Percentiles rank a stretch among this genome's conserved stretches.
Evolutionary conservation across 2,329 filamentous ascomycete species (phyloP).

Genomic region (Exophiala xenobiotica): DNA sequence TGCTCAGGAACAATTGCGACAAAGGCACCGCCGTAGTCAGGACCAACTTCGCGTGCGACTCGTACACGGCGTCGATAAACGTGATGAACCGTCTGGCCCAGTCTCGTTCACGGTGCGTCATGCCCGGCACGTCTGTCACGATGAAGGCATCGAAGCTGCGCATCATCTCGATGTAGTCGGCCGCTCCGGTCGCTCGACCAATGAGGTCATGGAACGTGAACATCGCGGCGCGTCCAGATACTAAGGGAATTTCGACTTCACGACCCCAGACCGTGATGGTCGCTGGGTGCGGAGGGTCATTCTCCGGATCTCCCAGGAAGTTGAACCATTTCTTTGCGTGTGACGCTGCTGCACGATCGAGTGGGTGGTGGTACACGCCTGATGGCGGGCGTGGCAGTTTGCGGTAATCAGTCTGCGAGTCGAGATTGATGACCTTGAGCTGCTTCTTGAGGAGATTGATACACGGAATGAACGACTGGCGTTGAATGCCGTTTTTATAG

Average conservation of each 20-base stretch:
- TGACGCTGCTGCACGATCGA: conserved; percentile 71
- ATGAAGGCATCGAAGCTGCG: conserved; percentile 89
- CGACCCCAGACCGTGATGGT: conserved; percentile 89
- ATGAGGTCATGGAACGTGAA: conserved; percentile 95
- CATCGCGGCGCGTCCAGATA: conserved; percentile 82
- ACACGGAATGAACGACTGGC: conserved; percentile 90
- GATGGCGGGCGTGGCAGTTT: conserved; percentile 92
- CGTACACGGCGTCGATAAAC: conserved; percentile 95
- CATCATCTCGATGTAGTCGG: conserved; percentile 91
- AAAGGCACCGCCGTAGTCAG: conserved; percentile 86
- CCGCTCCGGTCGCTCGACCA: conserved; percentile 81
- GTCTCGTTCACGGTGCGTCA: conserved; percentile 84
- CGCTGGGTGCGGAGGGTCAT: conserved; percentile 72
- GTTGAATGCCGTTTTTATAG: conserved; percentile 97
- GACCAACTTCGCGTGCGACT: conserved; percentile 88
- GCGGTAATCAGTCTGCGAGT: conserved; percentile 94
- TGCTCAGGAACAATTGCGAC: conserved; percentile 78
- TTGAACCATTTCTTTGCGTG: conserved; percentile 95
- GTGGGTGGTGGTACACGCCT: conserved; percentile 87
- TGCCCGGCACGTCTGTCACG: conserved; percentile 84
- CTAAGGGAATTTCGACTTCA: conserved; percentile 80
- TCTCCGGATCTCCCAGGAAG: conserved; percentile 81
- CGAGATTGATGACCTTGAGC: conserved; percentile 87
- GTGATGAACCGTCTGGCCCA: conserved; percentile 92
- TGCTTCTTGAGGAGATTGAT: conserved; percentile 85